Evolutionary conservation across 2,329 filamentous ascomycete species (phyloP).

Genomic region (Aureobasidium sp.): DNA sequence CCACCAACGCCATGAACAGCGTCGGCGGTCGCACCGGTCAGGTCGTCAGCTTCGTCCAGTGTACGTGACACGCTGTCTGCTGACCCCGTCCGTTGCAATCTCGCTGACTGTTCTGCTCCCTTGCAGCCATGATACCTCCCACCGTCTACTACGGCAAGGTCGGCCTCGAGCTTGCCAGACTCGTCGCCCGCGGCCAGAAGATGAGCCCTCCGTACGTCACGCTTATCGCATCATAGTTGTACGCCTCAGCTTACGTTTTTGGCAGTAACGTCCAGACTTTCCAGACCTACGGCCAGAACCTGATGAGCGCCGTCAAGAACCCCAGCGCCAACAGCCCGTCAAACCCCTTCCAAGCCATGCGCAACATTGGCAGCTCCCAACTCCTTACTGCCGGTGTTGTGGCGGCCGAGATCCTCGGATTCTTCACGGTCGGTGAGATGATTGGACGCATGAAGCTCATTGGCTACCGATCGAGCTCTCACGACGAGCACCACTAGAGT

Average conservation of each 20-base stretch:
- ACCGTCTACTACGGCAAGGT: constrained; percentile 91
- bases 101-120: not conserved
- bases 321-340: constrained; percentile 48
- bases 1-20: constrained; percentile 60
- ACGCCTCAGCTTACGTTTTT: constrained; percentile 17
- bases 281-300: constrained; percentile 76
- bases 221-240: not conserved
- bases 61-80: constrained; percentile 50
- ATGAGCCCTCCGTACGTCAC: constrained; percentile 91
- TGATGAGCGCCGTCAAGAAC: constrained; percentile 65
- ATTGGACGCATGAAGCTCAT: constrained; percentile 92
- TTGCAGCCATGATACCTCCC: constrained; percentile 70
- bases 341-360: constrained; percentile 51
- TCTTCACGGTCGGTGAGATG: constrained; percentile 98
- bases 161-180: constrained; percentile 76
- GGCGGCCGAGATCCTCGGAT: constrained; percentile 79
- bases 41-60: constrained; percentile 73
- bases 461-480: constrained; percentile 56
- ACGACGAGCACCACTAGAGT: constrained; percentile 15
- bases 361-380: constrained; percentile 65
- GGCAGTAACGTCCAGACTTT: constrained; percentile 66
- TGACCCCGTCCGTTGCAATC: not conserved
- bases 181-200: constrained; percentile 80
- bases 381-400: constrained; percentile 69
- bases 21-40: constrained; percentile 78